These are phyloP conservation scores for Naganishia friedmannii DNA, from an alignment of 768 basidiomycete genomes.

Conservation along the genomic window DNA sequence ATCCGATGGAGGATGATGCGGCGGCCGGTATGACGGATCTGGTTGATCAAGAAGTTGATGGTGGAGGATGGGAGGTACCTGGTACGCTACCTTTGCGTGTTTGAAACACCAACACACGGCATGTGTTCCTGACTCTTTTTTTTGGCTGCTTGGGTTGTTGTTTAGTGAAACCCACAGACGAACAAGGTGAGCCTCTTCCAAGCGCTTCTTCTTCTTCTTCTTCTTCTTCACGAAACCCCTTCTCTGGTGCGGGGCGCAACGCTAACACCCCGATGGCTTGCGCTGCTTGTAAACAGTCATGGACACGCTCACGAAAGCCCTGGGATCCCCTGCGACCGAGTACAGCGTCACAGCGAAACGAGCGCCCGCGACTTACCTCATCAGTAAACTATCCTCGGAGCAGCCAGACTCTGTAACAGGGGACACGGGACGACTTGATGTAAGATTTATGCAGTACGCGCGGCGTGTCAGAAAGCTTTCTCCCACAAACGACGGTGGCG, in stretches of 20 bases:
- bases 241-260: neutral
- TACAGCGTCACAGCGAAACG: neutral
- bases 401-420: neutral
- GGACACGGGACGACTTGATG: neutral
- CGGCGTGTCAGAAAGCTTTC: neutral
- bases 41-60: neutral
- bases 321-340: neutral
- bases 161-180: slow-evolving; percentile 1
- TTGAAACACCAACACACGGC: neutral
- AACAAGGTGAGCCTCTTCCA: slow-evolving; percentile 1
- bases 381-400: neutral
- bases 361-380: neutral
- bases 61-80: neutral
- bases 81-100: neutral
- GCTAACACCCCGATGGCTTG: neutral
- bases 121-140: neutral
- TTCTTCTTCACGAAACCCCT: neutral
- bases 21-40: neutral
- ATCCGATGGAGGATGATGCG: neutral
- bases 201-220: too few species aligned
- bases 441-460: neutral
- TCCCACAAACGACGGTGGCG: neutral
- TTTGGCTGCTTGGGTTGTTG: neutral
- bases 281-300: neutral
- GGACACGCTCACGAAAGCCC: neutral